Evolutionary conservation across 495 filamentous ascomycete species (phyloP), one percentile per base, ranked within the genome.

Genomic region (Cercophora newfieldiana): DNA sequence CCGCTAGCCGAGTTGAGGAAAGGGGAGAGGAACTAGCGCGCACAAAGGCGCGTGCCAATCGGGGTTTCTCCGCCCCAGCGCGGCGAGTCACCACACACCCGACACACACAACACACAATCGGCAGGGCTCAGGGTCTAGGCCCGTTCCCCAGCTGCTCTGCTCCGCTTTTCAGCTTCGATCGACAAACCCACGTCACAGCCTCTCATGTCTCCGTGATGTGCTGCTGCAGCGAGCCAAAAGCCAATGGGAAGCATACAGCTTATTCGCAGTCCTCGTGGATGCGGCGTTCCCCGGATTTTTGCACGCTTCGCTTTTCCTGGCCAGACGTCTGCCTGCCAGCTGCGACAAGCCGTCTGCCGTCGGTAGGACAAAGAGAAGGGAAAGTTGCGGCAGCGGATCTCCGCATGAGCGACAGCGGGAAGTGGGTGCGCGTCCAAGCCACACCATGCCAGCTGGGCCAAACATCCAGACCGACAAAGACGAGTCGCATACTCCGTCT

Each of bases 21-120:
- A 44, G 18, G n/a, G 37, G 44, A 28, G 19, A 10, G 18, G 26
- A 14, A 30, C 29, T 31, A 14, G 55, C 25, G 12, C 24, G 24
- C 22, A 57, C 22, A 14, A 53, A 22, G 7, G 50, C n/a, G 16
- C 37, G 22, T 61, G 24, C 61, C 47, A 53, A 54, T 54, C 61
- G 51, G 61, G 55, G 61, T 49, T 55, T 64, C 61, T 56, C 61
- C 49, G 31, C 51, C 25, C 14, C 37, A 44, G 10, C 12, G 10
- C 10, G 10, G 37, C 12, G 37, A 8, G 37, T 8, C 10, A 44
- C 37, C 37, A 44, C 37, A 4, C 30, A 33, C 37, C 12, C 37
- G 37, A 14, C 37, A 44, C 37, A 33, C 5, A 4, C 12, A 44
- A 16, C 37, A 44, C 37, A 14, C 37, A 44, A 14, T n/a, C n/a